Conservation (phyloP, 192 early-diverging fungal genomes). For the Glomus cerebriforme region DNA sequence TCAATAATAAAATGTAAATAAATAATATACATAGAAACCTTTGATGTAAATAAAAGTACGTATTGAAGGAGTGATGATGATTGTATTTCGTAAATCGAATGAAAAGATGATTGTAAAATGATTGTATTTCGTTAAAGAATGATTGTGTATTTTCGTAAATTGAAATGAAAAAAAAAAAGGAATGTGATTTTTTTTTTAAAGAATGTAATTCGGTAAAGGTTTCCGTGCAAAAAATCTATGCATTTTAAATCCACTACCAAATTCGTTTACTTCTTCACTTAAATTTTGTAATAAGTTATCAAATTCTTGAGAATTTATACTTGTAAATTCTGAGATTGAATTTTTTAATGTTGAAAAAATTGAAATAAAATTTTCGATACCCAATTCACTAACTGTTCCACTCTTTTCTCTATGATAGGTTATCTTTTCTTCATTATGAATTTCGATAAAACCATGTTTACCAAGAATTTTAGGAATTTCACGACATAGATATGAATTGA, state of each 20-base stretch:
- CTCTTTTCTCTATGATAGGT: not conserved
- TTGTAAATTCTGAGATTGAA: not conserved
- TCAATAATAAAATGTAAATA: too few species aligned
- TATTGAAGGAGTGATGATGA: too few species aligned
- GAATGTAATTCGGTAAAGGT: not conserved
- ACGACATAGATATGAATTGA: not conserved
- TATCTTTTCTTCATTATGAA: not conserved
- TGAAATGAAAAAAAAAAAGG: too few species aligned
- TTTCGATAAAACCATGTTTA: not conserved
- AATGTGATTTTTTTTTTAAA: not conserved
- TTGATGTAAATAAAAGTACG: too few species aligned
- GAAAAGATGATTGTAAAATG: too few species aligned
- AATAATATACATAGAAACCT: too few species aligned
- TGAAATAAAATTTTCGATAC: not conserved
- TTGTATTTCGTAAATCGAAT: too few species aligned
- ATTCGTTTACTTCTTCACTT: not conserved
- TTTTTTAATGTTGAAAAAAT: not conserved
- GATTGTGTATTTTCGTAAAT: too few species aligned
- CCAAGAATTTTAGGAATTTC: not conserved
- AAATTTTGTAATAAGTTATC: not conserved
- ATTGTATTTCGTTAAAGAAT: too few species aligned
- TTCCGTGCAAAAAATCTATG: not conserved
- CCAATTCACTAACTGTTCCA: not conserved
- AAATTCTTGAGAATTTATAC: not conserved
- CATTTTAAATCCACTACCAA: not conserved